Conservation (phyloP, 352 stramenopile species). For the Globisporangium mamillatum region DNA sequence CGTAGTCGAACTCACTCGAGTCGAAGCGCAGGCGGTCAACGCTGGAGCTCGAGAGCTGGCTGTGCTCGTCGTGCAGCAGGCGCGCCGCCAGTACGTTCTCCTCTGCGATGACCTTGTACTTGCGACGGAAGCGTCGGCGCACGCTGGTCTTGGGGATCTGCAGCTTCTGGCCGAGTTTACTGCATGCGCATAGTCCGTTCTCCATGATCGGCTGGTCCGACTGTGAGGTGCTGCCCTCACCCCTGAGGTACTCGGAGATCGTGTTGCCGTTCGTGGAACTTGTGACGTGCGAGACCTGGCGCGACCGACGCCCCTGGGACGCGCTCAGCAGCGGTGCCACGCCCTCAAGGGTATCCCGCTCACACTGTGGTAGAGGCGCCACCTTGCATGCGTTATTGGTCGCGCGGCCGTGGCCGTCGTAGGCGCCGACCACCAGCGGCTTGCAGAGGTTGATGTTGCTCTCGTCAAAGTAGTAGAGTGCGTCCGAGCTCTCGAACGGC, state of each 20-base stretch:
- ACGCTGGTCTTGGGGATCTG: conserved; percentile 33
- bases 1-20: conserved; percentile 42
- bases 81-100: conserved; percentile 41
- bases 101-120: conserved; percentile 26
- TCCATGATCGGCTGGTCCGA: conserved; percentile 43
- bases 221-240: conserved; percentile 26
- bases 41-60: conserved; percentile 19
- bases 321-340: conserved; percentile 21
- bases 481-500: conserved; percentile 36
- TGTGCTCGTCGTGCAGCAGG: conserved; percentile 41
- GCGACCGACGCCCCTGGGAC: conserved; percentile 18
- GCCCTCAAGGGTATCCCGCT: conserved; percentile 18
- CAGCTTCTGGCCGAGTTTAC: conserved; percentile 56
- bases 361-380: not conserved
- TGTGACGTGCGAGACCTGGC: conserved; percentile 32
- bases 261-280: conserved; percentile 37
- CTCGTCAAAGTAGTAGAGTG: conserved; percentile 51
- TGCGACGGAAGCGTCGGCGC: conserved; percentile 31
- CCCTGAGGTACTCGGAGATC: conserved; percentile 20
- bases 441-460: conserved; percentile 52
- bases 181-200: conserved; percentile 45
- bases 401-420: conserved; percentile 12
- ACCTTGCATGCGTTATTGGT: not conserved
- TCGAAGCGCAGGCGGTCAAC: conserved; percentile 14
- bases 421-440: conserved; percentile 30